Conservation (phyloP, 2,329 filamentous ascomycete genomes). For the Fusarium sambucinum region DNA sequence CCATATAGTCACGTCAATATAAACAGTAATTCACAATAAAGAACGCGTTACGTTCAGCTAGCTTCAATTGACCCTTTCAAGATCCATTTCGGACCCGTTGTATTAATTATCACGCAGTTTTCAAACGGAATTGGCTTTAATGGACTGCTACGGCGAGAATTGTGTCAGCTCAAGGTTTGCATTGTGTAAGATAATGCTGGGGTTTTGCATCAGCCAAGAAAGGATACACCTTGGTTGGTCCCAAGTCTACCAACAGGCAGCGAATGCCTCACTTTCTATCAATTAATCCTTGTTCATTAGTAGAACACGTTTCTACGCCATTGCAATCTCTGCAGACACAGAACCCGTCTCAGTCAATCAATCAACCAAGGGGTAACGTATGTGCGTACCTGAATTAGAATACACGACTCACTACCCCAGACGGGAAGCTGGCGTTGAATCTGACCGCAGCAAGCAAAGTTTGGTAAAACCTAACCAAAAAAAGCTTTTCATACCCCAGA, state of each 20-base stretch:
- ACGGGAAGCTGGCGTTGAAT: conserved; percentile 34
- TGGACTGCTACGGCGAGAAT: conserved; percentile 26
- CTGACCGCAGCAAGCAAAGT: conserved; percentile 22
- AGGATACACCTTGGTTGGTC: conserved; percentile 30
- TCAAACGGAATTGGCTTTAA: conserved; percentile 11
- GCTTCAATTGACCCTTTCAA: conserved; percentile 21
- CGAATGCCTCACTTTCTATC: conserved; percentile 20
- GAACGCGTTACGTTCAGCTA: conserved; percentile 17
- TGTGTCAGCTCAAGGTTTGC: conserved; percentile 42
- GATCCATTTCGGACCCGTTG: conserved; percentile 17
- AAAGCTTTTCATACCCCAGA: conserved; percentile 26
- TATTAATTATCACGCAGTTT: conserved; percentile 39
- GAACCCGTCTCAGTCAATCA: not conserved
- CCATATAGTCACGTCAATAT: conserved; percentile 17
- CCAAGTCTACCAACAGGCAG: conserved; percentile 15
- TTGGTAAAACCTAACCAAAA: conserved; percentile 29
- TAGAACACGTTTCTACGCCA: conserved; percentile 15
- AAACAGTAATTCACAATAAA: conserved; percentile 28
- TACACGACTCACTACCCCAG: conserved; percentile 42
- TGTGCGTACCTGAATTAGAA: conserved; percentile 24
- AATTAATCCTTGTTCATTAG: conserved; percentile 17
- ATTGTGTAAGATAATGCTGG: conserved; percentile 44
- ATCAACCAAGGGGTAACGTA: not conserved
- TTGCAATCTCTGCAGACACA: conserved; percentile 24
- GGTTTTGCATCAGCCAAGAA: conserved; percentile 40